These are phyloP conservation scores for Mycena filopes DNA, from an alignment of 768 basidiomycete genomes.

Conservation along the genomic window DNA sequence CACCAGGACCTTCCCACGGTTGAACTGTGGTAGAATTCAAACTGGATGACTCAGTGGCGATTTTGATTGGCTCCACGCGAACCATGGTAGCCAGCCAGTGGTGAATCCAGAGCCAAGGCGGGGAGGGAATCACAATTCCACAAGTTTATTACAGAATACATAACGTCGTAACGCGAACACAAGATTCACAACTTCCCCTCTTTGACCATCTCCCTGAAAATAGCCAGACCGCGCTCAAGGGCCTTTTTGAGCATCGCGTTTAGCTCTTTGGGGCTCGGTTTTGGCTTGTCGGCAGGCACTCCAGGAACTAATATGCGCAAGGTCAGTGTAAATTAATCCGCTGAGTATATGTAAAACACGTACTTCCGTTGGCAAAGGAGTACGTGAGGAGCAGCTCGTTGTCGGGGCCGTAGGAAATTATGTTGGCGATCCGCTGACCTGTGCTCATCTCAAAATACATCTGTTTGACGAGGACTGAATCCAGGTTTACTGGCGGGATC, in stretches of 20 bases:
- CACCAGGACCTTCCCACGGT: no score
- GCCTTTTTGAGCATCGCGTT: constrained; percentile 16
- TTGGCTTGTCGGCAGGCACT: constrained; percentile 19
- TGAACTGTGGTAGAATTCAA: no score
- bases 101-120: no score
- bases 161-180: no score
- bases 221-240: constrained; percentile 14
- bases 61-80: no score
- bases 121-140: no score
- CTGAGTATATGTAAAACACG: no score
- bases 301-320: constrained; percentile 9
- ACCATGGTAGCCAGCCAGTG: no score
- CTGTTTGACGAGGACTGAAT: background rate
- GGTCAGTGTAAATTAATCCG: background rate
- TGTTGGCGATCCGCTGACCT: constrained; percentile 21
- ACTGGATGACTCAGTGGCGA: no score
- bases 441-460: constrained; percentile 28
- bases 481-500: no score
- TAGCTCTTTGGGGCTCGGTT: constrained; percentile 22
- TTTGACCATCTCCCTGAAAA: constrained; percentile 27
- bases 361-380: constrained; percentile 26
- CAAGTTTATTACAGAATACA: no score
- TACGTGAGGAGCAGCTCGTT: constrained; percentile 26
- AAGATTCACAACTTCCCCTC: constrained; percentile 28
- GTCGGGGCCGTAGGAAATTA: constrained; percentile 24